Evolutionary conservation across 208 protist genomes (phyloP), one percentile per base, ranked within the genome.

Genomic region (Trypanosoma scelopori): DNA sequence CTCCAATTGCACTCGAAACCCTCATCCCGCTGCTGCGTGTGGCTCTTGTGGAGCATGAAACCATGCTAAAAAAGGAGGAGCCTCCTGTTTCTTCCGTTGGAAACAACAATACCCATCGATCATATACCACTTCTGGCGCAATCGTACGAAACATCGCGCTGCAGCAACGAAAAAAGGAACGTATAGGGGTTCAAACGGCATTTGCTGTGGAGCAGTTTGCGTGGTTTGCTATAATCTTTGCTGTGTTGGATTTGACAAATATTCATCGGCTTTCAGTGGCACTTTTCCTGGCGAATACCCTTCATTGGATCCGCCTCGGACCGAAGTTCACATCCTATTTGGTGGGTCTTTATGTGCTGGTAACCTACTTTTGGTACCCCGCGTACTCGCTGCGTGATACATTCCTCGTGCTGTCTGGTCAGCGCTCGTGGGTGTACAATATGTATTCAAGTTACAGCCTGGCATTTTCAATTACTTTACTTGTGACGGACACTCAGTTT

Each of bases 1-100:
- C 68, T 52, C 74, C 74, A 20, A 79, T 79, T 41, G 49, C 59
- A 35, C 32, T 81, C 45, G 70, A 81, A 55, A 72, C 64, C 16
- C 45, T 77, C 9, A 55, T 74, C n/a, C 55, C 52, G 23, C 32
- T 81, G n/a, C 13, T 56, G 25, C 76, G 76, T 43, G 55, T 81
- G 23, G 62, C 74, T n/a, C 15, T 73, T 32, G 28, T 75, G 16
- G 43, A 58, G 0, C 23, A 73, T 43, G 69, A 81, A 16, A 35
- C 37, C 6, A n/a, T 59, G 61, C 39, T 42, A 52, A 79, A 56
- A 43, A 43, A 55, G 25, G 61, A 65, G 59, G 48, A 51, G 0
- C 15, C 55, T 53, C 4, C 55, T 22, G 4, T 35, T 13, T 16
- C 27, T n/a, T 18, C 27, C 13, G 27, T 3, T 16, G 49, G 35